A percentile compares a stretch with the other conserved stretches of the same genome.
These are phyloP conservation scores for Helicocarpus griseus DNA, from an alignment of 2,329 filamentous ascomycete species.

Conservation along the genomic window DNA sequence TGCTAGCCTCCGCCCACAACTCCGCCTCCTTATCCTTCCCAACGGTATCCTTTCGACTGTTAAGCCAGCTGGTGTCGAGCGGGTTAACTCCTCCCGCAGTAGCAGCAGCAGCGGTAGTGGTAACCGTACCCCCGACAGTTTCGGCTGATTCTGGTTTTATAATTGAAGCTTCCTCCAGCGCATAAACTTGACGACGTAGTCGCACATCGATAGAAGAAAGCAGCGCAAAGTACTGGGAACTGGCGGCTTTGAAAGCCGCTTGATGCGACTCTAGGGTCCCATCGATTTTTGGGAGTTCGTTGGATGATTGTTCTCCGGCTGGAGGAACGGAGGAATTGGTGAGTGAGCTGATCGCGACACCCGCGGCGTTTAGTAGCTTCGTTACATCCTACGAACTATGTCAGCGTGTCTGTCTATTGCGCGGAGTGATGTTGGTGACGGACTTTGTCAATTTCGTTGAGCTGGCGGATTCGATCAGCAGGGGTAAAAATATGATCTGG, in stretches of 20 bases:
- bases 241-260: constrained; percentile 47
- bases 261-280: constrained; percentile 46
- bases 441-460: constrained; percentile 68
- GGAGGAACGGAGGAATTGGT: constrained; percentile 39
- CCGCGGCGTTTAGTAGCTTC: constrained; percentile 48
- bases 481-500: constrained; percentile 48
- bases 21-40: constrained; percentile 77
- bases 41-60: constrained; percentile 72
- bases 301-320: constrained; percentile 19
- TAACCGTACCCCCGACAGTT: constrained; percentile 16
- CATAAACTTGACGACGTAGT: constrained; percentile 66
- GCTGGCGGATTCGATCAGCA: constrained; percentile 68
- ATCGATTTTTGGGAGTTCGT: constrained; percentile 22
- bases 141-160: constrained; percentile 42
- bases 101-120: constrained; percentile 14
- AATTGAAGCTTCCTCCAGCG: constrained; percentile 71
- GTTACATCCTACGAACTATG: constrained; percentile 36
- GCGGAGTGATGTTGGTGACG: constrained; percentile 14
- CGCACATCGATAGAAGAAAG: constrained; percentile 66
- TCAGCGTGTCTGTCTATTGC: neutral
- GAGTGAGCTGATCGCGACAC: constrained; percentile 54
- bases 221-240: constrained; percentile 56
- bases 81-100: constrained; percentile 38
- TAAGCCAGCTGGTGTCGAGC: constrained; percentile 82
- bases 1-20: constrained; percentile 56